A percentile compares a stretch with the other conserved stretches of the same genome.
Evolutionary conservation across 345 rosid genomes (phyloP).

Genomic region (Turnera subulata): DNA sequence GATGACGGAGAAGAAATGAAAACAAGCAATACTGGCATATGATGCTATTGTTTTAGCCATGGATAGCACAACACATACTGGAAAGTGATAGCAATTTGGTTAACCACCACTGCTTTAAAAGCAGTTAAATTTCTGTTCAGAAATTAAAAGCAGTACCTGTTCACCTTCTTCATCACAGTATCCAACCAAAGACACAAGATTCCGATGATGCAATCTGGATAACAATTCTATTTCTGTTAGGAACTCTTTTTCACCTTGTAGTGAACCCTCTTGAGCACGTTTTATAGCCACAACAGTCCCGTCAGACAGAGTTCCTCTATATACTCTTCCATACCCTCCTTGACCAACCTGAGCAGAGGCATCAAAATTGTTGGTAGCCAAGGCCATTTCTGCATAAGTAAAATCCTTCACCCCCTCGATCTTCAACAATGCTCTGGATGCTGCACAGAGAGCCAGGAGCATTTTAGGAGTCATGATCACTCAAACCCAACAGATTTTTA

Average conservation of each 20-base stretch:
- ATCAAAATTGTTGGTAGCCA: slow-evolving; percentile 61
- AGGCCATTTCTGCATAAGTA: slow-evolving; percentile 60
- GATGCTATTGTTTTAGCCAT: no score
- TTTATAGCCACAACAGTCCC: slow-evolving; percentile 84
- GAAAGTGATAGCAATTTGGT: no score
- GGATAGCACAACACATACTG: no score
- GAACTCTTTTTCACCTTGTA: slow-evolving; percentile 93
- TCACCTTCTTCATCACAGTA: slow-evolving; percentile 91
- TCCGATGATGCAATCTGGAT: slow-evolving; percentile 89
- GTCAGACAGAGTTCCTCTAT: slow-evolving; percentile 64
- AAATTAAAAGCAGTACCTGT: slow-evolving; percentile 48
- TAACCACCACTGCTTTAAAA: no score
- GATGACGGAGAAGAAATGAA: neutral
- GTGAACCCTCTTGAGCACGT: slow-evolving; percentile 83
- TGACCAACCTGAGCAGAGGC: slow-evolving; percentile 71
- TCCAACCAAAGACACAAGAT: slow-evolving; percentile 85
- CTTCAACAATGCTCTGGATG: slow-evolving; percentile 48
- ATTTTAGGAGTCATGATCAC: no score
- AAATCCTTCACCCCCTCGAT: slow-evolving; percentile 79
- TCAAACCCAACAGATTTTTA: no score
- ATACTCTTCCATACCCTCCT: slow-evolving; percentile 98
- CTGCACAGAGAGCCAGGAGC: slow-evolving; percentile 33
- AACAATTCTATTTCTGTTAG: slow-evolving; percentile 82
- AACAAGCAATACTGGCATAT: neutral
- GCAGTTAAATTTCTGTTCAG: no score